phyloP scores from a whole-genome alignment of 225 moss, liverwort and hornwort species.

The Sphagnum tenellum region DNA sequence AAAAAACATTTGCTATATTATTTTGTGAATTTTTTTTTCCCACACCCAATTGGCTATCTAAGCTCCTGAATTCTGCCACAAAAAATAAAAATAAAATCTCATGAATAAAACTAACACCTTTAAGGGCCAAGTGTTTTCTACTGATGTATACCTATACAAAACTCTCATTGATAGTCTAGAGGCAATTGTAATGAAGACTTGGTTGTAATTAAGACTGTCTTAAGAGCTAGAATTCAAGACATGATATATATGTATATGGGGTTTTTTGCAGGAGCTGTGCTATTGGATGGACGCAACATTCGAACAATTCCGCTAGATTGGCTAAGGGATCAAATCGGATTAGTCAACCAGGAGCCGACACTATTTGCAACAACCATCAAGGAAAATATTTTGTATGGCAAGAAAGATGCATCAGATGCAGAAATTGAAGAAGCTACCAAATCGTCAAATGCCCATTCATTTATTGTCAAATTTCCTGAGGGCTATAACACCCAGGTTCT shows the following conservation, averaged over 20 bases:
- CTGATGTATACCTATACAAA: too few relatives aligned
- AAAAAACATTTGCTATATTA: too few relatives aligned
- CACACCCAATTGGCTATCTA: not conserved
- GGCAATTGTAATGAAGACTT: not conserved
- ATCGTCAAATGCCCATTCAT: slow-evolving; percentile 52
- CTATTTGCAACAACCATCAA: slow-evolving; percentile 65
- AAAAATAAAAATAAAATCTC: not conserved
- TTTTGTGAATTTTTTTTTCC: not conserved
- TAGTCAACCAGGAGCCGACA: slow-evolving; percentile 70
- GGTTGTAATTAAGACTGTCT: not conserved
- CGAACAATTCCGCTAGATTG: slow-evolving; percentile 41
- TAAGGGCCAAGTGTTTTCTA: not conserved
- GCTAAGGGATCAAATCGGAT: slow-evolving; percentile 60
- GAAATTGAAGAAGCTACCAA: slow-evolving; percentile 56
- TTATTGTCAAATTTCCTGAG: slow-evolving; percentile 48
- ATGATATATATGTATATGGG: not conserved
- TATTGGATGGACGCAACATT: slow-evolving; percentile 54
- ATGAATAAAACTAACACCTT: not conserved
- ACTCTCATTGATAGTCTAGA: too few relatives aligned
- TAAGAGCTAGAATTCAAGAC: not conserved
- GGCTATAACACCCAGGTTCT: slow-evolving; percentile 57
- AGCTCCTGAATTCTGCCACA: not conserved
- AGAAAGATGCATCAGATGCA: slow-evolving; percentile 36
- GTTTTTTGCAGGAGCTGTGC: slow-evolving; percentile 33
- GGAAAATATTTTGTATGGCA: slow-evolving; percentile 65